Percentiles rank a stretch among this genome's conserved stretches.
Conservation (phyloP, 106 monocot species). For the Triglochin maritima region DNA sequence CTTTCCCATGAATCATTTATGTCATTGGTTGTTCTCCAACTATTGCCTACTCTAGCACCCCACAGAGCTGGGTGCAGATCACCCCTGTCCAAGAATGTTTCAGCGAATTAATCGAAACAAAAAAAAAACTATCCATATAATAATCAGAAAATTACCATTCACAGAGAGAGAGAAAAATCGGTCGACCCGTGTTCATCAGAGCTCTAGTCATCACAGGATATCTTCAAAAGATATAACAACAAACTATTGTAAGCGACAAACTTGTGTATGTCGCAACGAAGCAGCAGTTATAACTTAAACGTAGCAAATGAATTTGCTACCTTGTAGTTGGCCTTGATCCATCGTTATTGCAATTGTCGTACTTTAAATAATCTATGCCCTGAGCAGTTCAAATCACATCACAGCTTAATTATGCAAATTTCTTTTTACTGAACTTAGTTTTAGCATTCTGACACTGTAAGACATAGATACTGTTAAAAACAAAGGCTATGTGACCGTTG, state of each 20-base stretch:
- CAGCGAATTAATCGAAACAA: neutral
- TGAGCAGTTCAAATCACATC: slow-evolving; percentile 5
- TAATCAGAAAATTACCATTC: slow-evolving; percentile 54
- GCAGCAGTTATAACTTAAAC: neutral
- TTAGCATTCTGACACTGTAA: too few relatives aligned
- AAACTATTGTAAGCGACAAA: neutral
- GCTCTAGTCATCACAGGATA: slow-evolving; percentile 68
- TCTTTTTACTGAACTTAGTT: too few relatives aligned
- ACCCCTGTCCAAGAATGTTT: slow-evolving; percentile 28
- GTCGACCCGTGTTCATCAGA: slow-evolving; percentile 36
- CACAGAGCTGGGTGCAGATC: slow-evolving; percentile 67
- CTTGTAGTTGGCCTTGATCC: slow-evolving; percentile 35
- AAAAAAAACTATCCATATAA: neutral
- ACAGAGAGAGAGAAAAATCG: slow-evolving; percentile 75
- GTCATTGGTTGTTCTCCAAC: slow-evolving; percentile 78
- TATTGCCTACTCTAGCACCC: slow-evolving; percentile 47
- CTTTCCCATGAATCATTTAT: slow-evolving; percentile 61
- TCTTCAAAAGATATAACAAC: slow-evolving; percentile 18
- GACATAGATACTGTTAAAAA: too few relatives aligned
- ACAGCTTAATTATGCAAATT: too few relatives aligned
- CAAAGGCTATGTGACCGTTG: too few relatives aligned
- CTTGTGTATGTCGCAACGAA: neutral
- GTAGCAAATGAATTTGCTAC: slow-evolving; percentile 18
- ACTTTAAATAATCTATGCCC: slow-evolving; percentile 81
- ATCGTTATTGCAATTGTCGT: slow-evolving; percentile 75